Evolutionary conservation across 202 grass and related monocot species (phyloP).

Genomic region (Setaria viridis): DNA sequence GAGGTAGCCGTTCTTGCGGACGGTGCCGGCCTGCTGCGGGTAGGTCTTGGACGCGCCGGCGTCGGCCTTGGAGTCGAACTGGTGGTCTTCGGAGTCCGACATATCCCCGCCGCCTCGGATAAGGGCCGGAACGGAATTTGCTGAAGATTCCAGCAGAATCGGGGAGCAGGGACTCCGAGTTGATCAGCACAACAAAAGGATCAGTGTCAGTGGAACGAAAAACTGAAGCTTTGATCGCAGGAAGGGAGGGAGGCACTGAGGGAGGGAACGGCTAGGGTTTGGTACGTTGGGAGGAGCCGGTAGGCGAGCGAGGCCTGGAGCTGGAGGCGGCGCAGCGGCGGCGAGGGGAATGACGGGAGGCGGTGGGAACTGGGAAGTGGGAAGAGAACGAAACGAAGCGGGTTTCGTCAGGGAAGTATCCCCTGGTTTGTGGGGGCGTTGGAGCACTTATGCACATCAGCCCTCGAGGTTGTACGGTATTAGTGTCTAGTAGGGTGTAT

Average conservation of each 20-base stretch:
- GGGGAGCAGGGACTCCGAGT: neutral
- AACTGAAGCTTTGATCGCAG: neutral
- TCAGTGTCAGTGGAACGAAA: neutral
- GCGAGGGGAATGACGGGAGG: neutral
- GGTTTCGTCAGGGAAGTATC: no score
- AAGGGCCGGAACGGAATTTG: neutral
- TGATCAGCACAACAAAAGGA: neutral
- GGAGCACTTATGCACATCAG: neutral
- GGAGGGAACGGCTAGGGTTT: neutral
- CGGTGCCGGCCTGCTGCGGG: slow-evolving; percentile 62
- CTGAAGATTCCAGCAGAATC: neutral
- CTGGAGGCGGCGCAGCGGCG: neutral
- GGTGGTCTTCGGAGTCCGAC: slow-evolving; percentile 75
- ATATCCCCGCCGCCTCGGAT: slow-evolving; percentile 28
- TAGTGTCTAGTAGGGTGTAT: no score
- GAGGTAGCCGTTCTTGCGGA: slow-evolving; percentile 64
- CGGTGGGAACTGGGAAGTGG: neutral
- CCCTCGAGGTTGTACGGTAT: neutral
- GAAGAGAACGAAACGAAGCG: no score
- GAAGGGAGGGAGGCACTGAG: neutral
- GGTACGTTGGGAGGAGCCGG: slow-evolving; percentile 4
- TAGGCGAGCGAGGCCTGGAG: no score
- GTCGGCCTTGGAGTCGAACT: slow-evolving; percentile 73
- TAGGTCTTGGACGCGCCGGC: slow-evolving; percentile 71
- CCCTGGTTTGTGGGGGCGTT: neutral